Evolutionary conservation across 352 stramenopile genomes (phyloP), one percentile per base, ranked within the genome.

Genomic region (Globisporangium yorkense): DNA sequence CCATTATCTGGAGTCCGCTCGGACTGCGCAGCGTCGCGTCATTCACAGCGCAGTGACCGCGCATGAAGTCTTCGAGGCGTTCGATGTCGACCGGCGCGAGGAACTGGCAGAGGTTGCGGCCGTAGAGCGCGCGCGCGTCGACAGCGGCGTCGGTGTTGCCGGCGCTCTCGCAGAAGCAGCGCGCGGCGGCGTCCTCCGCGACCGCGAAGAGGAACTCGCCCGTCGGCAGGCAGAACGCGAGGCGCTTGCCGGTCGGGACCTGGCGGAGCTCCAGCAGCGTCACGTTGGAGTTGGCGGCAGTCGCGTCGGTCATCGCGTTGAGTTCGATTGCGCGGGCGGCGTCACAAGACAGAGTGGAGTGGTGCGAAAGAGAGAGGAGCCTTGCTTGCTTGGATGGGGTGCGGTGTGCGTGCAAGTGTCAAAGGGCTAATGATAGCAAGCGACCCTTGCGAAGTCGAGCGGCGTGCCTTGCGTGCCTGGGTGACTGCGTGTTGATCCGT

Each of bases 181-280:
- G 59, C 1, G 78, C 62, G 33, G 77, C 75, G 2, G 70, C 63
- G 33, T 76, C 75, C 1, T 70, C 78, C 7, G 73, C 49, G 1
- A 78, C 84, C 15, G 80, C 81, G 31, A 91, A 84, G 39, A 92
- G 63, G 61, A 94, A 92, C 56, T 88, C 84, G 35, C 84, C 84
- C 3, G 72, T 78, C 4, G 77, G 70, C 1, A 92, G 59, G 57
- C 84, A 94, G 66, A 75, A 90, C 10, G 78, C 84, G 29, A 92
- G 63, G 24, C 68, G 71, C 33, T 69, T 78, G 50, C 77, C 70
- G 18, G 68, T 64, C 4, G 76, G 70, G 27, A 75, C 60, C 45
- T 82, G 62, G 49, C 73, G 75, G 45, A 94, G 71, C 54, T 91
- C 76, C 44, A 94, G 63, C 46, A 92, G 57, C 31, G 78, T 86